A percentile compares a stretch with the other conserved stretches of the same genome.
Evolutionary conservation across 768 basidiomycete species (phyloP).

Genomic region (Favolaschia claudopus): DNA sequence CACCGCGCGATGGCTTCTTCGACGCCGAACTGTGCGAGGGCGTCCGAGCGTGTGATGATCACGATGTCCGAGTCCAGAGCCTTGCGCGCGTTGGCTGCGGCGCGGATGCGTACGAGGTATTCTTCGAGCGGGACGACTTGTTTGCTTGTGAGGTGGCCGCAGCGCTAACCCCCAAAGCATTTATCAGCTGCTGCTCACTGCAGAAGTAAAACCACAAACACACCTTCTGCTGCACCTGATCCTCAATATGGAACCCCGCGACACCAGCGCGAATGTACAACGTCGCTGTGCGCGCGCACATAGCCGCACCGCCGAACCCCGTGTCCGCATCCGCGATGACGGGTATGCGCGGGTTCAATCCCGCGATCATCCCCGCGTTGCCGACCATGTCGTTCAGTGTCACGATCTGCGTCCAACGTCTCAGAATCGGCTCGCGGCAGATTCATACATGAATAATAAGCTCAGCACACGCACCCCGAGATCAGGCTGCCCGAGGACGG

Average conservation of each 20-base stretch:
- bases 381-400: conserved; percentile 29
- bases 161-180: conserved; percentile 37
- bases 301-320: conserved; percentile 62
- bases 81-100: conserved; percentile 57
- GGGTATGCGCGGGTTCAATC: conserved; percentile 53
- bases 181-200: too few species aligned
- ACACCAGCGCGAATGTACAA: conserved; percentile 59
- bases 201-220: too few species aligned
- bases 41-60: conserved; percentile 52
- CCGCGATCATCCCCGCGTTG: conserved; percentile 57
- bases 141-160: conserved; percentile 63
- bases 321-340: conserved; percentile 67
- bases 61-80: conserved; percentile 42
- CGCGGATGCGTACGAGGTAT: conserved; percentile 59
- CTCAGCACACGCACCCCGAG: conserved; percentile 42
- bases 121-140: conserved; percentile 58
- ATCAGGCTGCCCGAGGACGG: conserved; percentile 61
- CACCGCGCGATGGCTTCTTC: conserved; percentile 48
- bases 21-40: conserved; percentile 48
- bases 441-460: neutral
- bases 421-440: neutral
- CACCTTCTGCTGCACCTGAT: conserved; percentile 49
- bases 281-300: conserved; percentile 61
- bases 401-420: conserved; percentile 7
- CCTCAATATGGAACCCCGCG: conserved; percentile 63